Evolutionary conservation across 2,329 filamentous ascomycete genomes (phyloP).

Genomic region (Pyrenophora seminiperda): DNA sequence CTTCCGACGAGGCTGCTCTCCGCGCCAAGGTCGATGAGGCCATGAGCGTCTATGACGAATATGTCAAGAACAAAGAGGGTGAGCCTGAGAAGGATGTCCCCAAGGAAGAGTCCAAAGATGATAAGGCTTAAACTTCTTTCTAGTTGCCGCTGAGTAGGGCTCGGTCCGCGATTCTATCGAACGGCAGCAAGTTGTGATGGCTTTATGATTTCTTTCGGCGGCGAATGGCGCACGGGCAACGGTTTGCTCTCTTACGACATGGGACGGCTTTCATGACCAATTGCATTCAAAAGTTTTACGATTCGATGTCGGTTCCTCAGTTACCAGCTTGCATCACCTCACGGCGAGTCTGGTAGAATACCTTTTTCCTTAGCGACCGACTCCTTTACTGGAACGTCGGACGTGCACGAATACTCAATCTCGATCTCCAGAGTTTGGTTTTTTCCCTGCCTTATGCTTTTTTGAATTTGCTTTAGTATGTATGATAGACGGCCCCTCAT

Average conservation of each 20-base stretch:
- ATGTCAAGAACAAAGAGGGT: conserved; percentile 81
- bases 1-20: conserved; percentile 86
- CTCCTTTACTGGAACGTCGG: conserved; percentile 41
- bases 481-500: conserved; percentile 43
- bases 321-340: conserved; percentile 12
- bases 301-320: conserved; percentile 30
- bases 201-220: conserved; percentile 36
- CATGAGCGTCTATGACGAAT: conserved; percentile 96
- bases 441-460: conserved; percentile 24
- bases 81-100: conserved; percentile 45
- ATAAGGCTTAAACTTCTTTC: conserved; percentile 48
- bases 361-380: conserved; percentile 24
- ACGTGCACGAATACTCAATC: conserved; percentile 9
- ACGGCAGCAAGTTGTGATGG: conserved; percentile 33
- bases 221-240: conserved; percentile 47
- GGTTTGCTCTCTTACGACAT: conserved; percentile 34
- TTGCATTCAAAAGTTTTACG: conserved; percentile 46
- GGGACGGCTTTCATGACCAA: conserved; percentile 40
- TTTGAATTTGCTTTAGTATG: conserved; percentile 22
- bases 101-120: conserved; percentile 55
- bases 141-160: conserved; percentile 39
- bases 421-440: conserved; percentile 22
- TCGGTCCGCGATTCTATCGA: conserved; percentile 35
- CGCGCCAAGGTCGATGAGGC: conserved; percentile 97
- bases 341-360: conserved; percentile 13